A percentile compares a stretch with the other conserved stretches of the same genome.
These are phyloP conservation scores for Fusarium chaquense DNA, from an alignment of 2,329 filamentous ascomycete species.

Conservation along the genomic window DNA sequence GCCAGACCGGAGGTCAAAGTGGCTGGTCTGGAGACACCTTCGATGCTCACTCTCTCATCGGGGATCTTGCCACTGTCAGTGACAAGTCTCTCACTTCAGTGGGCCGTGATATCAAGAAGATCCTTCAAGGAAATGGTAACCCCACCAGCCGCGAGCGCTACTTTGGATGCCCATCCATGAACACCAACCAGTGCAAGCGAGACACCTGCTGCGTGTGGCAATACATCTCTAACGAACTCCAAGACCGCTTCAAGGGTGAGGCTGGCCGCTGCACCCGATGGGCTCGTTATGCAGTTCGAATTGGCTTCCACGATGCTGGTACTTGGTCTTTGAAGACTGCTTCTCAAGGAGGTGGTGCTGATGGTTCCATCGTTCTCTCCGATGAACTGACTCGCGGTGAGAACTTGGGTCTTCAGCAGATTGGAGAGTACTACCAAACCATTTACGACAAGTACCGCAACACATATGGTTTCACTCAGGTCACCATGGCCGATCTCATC, in stretches of 20 bases:
- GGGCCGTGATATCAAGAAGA: slow-evolving; percentile 54
- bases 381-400: slow-evolving; percentile 55
- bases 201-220: slow-evolving; percentile 62
- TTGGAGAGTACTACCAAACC: slow-evolving; percentile 54
- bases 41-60: slow-evolving; percentile 50
- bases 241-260: slow-evolving; percentile 51
- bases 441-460: slow-evolving; percentile 57
- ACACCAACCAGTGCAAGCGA: slow-evolving; percentile 47
- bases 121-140: slow-evolving; percentile 51
- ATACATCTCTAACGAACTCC: slow-evolving; percentile 57
- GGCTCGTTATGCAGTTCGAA: slow-evolving; percentile 59
- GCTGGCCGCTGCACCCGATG: slow-evolving; percentile 57
- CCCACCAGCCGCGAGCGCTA: slow-evolving; percentile 46
- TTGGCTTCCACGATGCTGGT: slow-evolving; percentile 63
- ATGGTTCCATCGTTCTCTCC: slow-evolving; percentile 59
- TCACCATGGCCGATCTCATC: slow-evolving; percentile 66
- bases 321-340: slow-evolving; percentile 56
- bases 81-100: slow-evolving; percentile 51
- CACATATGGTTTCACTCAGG: slow-evolving; percentile 50
- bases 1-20: neutral
- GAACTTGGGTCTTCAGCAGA: slow-evolving; percentile 62
- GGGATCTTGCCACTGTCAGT: slow-evolving; percentile 53
- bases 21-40: slow-evolving; percentile 33
- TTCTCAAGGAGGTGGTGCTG: slow-evolving; percentile 58
- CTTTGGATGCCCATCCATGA: slow-evolving; percentile 41